Evolutionary conservation across 192 early-diverging fungal species (phyloP), one percentile per base, ranked within the genome.

Genomic region (Podila epigama): DNA sequence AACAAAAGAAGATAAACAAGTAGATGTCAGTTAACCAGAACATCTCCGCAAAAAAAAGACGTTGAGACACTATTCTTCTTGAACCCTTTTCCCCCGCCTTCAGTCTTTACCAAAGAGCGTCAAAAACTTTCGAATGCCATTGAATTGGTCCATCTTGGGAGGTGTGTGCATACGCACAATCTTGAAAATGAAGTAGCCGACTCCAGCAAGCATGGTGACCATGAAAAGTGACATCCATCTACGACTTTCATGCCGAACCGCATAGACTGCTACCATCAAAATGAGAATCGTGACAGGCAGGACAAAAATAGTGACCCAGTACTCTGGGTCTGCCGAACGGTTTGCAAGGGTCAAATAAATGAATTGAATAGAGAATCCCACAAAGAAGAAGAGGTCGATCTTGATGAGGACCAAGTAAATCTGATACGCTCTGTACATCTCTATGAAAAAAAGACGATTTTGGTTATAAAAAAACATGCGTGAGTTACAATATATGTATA

Each of bases 331-430:
- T 25, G 68, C 42, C 1, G 70, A 41, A 25, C 69, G 60, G 16
- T 85, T 73, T n/a, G 61, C 58, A 22, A 77, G 56, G 2, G 73
- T 68, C 31, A 77, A 28, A 34, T 64, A 77, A 15, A 77, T 66
- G 37, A 77, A 77, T 63, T 93, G 92, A 29, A 92, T 81, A 11
- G 87, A 84, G 64, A 93, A 93, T 13, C 84, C 86, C 6, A 92
- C 48, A 61, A 93, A 93, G 82, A 96, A 96, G 81, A 93, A 95
- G 1, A 94, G 75, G 53, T 94, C 93, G 15, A 94, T 60, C 75
- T 96, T 96, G 39, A 96, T 80, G 15, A 94, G 78, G 59, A 93
- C 81, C 54, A 96, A 67, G 62, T 94, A 93, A 60, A 96, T 88
- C 52, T 94, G 92, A 75, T 93, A 94, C 33, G 83, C 80, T 50